Evolutionary conservation across 352 stramenopile genomes (phyloP), one percentile per base, ranked within the genome.

Genomic region (Elongisporangium undulatum): DNA sequence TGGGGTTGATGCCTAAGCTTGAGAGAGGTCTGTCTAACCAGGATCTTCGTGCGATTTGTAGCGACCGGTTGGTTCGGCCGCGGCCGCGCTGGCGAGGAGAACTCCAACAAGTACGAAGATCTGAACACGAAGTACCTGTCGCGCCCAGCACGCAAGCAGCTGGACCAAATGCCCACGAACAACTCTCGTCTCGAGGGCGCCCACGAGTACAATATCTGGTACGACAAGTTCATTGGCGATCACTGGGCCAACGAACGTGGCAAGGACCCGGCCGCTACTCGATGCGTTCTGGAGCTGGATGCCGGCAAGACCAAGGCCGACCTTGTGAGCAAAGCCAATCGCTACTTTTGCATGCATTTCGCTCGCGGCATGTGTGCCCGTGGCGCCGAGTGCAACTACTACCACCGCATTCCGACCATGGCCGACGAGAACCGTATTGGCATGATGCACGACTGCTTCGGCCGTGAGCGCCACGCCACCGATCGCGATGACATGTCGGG

Each of bases 161-260:
- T 96, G 55, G 90, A 97, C n/a, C 77, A 80, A 59, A 92, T 97
- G 74, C 81, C 84, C 22, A 89, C 76, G 15, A 80, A 75, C 51
- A 95, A 95, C 53, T 87, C 89, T 22, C 90, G 88, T 51, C 64
- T 97, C 13, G 91, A 98, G 70, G 93, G 93, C 23, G 87, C 85
- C 21, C 87, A 97, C 56, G 91, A 98, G 71, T 98, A 97, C 82
- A 98, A 98, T 62, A 98, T 98, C 53, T 98, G 90, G 90, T 98
- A 98, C 72, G 88, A 94, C 63, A 96, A 96, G 74, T 97, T 92
- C 72, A 74, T 95, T 21, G 93, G 92, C 8, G 92, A 98, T 62
- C 79, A 97, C 65, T 97, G 87, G 90, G 75, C 76, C 67, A 82
- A 96, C 67, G 69, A 86, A 48, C 83, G 87, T 51, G 76, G 83